Evolutionary conservation across 192 early-diverging fungal species (phyloP).

Genomic region (Gonapodya sp.): DNA sequence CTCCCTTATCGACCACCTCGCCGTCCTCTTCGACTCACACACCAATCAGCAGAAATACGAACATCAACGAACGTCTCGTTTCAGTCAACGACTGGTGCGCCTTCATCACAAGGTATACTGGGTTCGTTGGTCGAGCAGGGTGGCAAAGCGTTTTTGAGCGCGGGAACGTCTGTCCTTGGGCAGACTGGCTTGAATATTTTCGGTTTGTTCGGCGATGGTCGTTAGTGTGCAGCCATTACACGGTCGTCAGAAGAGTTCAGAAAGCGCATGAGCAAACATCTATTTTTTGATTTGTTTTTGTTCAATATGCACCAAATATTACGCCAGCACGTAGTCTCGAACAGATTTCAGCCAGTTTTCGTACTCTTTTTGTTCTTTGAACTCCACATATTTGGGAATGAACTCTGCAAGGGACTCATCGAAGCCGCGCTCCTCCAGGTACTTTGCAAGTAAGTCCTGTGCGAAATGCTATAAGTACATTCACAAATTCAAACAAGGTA

Average conservation of each 20-base stretch:
- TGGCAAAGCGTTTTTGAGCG: conserved; percentile 4
- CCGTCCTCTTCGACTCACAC: not conserved
- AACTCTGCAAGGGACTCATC: conserved; percentile 73
- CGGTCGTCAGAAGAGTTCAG: not conserved
- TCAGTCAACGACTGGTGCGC: not conserved
- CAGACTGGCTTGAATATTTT: not conserved
- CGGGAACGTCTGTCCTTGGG: not conserved
- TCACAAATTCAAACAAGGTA: not conserved
- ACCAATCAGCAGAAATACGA: not conserved
- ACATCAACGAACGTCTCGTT: not conserved
- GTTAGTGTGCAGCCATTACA: not conserved
- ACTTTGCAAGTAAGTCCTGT: conserved; percentile 59
- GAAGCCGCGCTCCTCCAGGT: conserved; percentile 82
- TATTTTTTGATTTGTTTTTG: not conserved
- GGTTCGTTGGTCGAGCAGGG: conserved; percentile 6
- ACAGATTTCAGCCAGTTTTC: conserved; percentile 73
- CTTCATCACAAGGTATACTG: too few species aligned
- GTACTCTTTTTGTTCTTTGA: conserved; percentile 96
- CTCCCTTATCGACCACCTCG: not conserved
- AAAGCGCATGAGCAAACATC: not conserved
- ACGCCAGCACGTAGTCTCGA: conserved; percentile 62
- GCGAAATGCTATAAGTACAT: conserved; percentile 25
- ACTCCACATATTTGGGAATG: conserved; percentile 79
- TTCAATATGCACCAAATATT: conserved; percentile 14
- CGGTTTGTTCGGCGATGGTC: not conserved